Evolutionary conservation across 495 filamentous ascomycete genomes (phyloP).

Genomic region (Podospora tetraspora): DNA sequence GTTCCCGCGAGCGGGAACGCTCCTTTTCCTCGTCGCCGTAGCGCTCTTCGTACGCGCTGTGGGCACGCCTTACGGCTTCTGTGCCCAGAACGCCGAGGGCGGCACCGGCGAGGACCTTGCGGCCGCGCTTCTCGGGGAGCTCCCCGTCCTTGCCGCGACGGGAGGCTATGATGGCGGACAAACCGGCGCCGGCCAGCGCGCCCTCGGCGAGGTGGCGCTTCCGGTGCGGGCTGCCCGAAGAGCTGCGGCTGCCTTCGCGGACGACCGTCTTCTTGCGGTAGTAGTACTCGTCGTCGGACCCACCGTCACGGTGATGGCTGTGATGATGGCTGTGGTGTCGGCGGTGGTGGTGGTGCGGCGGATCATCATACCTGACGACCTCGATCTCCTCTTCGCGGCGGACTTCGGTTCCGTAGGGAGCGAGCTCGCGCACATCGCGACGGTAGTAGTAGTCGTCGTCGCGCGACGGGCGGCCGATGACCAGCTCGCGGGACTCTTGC

Average conservation of each 20-base stretch:
- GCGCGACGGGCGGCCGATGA: conserved; percentile 47
- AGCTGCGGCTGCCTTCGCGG: conserved; percentile 47
- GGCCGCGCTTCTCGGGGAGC: conserved; percentile 55
- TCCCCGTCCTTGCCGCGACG: conserved; percentile 59
- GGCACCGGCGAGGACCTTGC: conserved; percentile 73
- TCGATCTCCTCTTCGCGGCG: conserved; percentile 47
- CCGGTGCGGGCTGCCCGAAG: conserved; percentile 48
- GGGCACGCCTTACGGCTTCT: conserved; percentile 66
- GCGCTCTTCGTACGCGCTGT: conserved; percentile 64
- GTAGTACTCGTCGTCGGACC: conserved; percentile 48
- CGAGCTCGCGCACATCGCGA: conserved; percentile 52
- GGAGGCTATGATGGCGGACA: conserved; percentile 66
- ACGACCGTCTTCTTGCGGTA: conserved; percentile 42
- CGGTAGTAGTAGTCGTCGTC: conserved; percentile 48
- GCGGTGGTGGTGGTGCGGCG: conserved; percentile 33
- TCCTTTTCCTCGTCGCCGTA: conserved; percentile 46
- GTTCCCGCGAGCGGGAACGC: conserved; percentile 26
- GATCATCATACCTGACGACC: conserved; percentile 49
- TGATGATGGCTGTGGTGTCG: conserved; percentile 29
- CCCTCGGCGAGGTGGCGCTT: conserved; percentile 82
- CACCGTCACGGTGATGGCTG: conserved; percentile 40
- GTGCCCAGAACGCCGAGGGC: conserved; percentile 78
- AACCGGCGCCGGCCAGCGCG: conserved; percentile 71
- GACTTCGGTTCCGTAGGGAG: conserved; percentile 42
- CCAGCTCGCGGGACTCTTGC: conserved; percentile 14